Evolutionary conservation across 345 rosid species (phyloP), one percentile per base, ranked within the genome.

Genomic region (Ailanthus altissimus): DNA sequence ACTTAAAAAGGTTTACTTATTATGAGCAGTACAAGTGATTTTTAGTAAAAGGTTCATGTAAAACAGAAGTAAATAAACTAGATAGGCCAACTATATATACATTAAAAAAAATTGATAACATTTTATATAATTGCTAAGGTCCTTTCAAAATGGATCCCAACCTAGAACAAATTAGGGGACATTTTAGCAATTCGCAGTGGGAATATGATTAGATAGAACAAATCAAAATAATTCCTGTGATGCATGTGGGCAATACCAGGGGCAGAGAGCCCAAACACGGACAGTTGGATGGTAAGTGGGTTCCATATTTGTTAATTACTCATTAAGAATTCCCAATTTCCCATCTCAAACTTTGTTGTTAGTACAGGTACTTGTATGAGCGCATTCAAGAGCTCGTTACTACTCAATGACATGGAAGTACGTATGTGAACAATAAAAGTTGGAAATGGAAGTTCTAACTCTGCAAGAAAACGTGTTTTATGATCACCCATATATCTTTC

Each of bases 201-300:
- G 38, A 32, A 32, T 32, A 32, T 32, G 38, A 32, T 32, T 32
- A 32, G 38, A 32, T 21, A 25, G 70, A 67, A 43, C 20, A 43
- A 43, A 67, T 43, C 7, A 20, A 64, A 64, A 3, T 3, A 64
- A 9, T 64, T 8, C 11, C 38, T 36, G 46, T 46, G 4, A 21
- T 47, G 43, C 58, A 68, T 50, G 23, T 68, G 72, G 9, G 53
- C n/a, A 46, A 2, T 13, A 23, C 8, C 25, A 21, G 28, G 18
- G 23, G 28, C 51, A 11, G 73, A 38, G 13, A n/a, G 36, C n/a
- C 57, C 56, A 10, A 18, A 12, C 2, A n/a, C 69, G 28, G 46
- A 36, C 15, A 6, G 60, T 20, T 70, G 42, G 74, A 20, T 11
- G 74, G 18, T n/a, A 61, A 5, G 62, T 70, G 62, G 61, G 62